Conservation (phyloP, 192 early-diverging fungal genomes). For the Coemansia sp. region DNA sequence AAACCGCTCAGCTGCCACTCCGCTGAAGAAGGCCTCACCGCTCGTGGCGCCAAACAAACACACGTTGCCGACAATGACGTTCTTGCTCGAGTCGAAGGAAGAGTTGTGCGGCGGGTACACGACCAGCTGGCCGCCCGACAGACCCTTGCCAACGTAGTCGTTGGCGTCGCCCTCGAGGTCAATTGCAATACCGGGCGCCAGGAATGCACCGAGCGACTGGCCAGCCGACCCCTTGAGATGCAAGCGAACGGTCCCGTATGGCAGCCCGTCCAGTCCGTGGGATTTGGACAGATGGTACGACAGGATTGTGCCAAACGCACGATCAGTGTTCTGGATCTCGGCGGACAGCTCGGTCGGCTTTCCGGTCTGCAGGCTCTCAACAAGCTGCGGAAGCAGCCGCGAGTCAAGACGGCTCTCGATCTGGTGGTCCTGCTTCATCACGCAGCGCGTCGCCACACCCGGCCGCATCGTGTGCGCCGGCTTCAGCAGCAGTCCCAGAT, state of each 20-base stretch:
- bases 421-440: conserved; percentile 85
- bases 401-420: conserved; percentile 86
- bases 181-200: conserved; percentile 84
- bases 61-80: conserved; percentile 95
- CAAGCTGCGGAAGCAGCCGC: conserved; percentile 79
- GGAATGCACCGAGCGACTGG: conserved; percentile 94
- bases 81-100: conserved; percentile 78
- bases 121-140: conserved; percentile 88
- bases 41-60: conserved; percentile 96
- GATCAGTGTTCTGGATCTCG: conserved; percentile 90
- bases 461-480: conserved; percentile 85
- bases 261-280: conserved; percentile 79
- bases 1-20: conserved; percentile 97
- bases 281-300: conserved; percentile 83
- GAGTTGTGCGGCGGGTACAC: conserved; percentile 85
- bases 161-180: conserved; percentile 97
- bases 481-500: conserved; percentile 82
- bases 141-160: conserved; percentile 99
- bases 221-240: conserved; percentile 90
- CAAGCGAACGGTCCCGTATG: conserved; percentile 84
- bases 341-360: conserved; percentile 62
- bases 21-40: conserved; percentile 88
- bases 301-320: conserved; percentile 89
- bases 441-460: conserved; percentile 81
- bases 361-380: conserved; percentile 63